Base-by-base conservation (phyloP, 192 early-diverging fungal genomes). In the Backusella psychrophila region DNA sequence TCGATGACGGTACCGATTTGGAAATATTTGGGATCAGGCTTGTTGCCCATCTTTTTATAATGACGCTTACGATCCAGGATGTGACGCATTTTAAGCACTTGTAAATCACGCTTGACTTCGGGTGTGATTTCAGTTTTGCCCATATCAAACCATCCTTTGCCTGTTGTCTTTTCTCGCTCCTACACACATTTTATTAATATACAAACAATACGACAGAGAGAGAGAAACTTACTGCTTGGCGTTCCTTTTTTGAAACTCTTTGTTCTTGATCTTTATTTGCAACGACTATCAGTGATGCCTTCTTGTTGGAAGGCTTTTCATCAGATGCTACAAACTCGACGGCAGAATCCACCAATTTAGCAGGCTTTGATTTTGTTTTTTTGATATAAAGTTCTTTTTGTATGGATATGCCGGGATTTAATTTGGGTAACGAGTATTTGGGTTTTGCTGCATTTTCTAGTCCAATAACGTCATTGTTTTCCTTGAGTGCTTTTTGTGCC, bases 1-100 rank as follows among this genome's bases (percentile, higher is more conserved):
- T 95, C 94, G 12, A 98, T 81, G 31, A 99, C 86, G 0, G 94
- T 97, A n/a, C 97, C 98, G 39, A 96, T 87, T 78, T 98, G 94
- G 87, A 99, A 98, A 80, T 94, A 95, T 77, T 95, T 97, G 35
- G 98, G 96, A 15, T 92, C 76, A 19, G 80, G 85, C 23, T 84
- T 78, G 66, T 88, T 88, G 41, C 90, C 91, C 65, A 87, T 88
- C 71, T 93, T 91, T 73, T 97, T 97, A 78, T 97, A 98, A 76
- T 95, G 94, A 35, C 93, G 88, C 82, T 96, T 98, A 19, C 95
- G 95, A 82, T 99, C 96, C 12, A 99, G 80, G 3, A 94, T 96
- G 78, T 91, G 89, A 67, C 98, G 90, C 74, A 93, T 83, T 75
- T 94, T 93, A 38, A 99, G 76, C 34, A 98, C 89, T 46, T 94